Evolutionary conservation across 768 basidiomycete species (phyloP).

Genomic region (Suillus tomentosus): DNA sequence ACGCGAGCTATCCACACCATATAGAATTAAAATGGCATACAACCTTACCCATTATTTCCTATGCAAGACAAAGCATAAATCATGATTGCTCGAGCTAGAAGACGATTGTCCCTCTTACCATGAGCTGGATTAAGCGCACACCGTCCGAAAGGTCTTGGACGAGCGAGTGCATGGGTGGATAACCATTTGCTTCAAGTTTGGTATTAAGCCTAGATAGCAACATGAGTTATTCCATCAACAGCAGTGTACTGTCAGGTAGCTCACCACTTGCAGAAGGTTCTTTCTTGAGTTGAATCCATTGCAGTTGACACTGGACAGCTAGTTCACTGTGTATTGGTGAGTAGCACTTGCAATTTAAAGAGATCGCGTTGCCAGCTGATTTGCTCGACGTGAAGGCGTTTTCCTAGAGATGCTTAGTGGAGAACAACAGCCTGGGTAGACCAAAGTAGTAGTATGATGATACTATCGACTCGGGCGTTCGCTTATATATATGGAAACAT

Average conservation of each 20-base stretch:
- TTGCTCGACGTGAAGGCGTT: not conserved
- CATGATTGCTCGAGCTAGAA: slow-evolving; percentile 11
- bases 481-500: slow-evolving; percentile 10
- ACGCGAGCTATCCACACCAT: not conserved
- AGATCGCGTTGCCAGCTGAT: not conserved
- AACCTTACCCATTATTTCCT: slow-evolving; percentile 94
- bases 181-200: slow-evolving; percentile 82
- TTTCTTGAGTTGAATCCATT: slow-evolving; percentile 55
- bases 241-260: slow-evolving; percentile 5
- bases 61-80: slow-evolving; percentile 12
- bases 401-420: not conserved
- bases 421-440: too few relatives aligned
- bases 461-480: not conserved
- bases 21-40: slow-evolving; percentile 8
- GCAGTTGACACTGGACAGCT: slow-evolving; percentile 2
- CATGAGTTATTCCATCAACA: slow-evolving; percentile 9
- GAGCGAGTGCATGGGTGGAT: slow-evolving; percentile 87
- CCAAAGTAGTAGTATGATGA: not conserved
- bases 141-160: slow-evolving; percentile 93
- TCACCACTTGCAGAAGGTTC: slow-evolving; percentile 93
- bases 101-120: slow-evolving; percentile 50
- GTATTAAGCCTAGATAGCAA: slow-evolving; percentile 82
- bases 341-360: not conserved
- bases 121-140: slow-evolving; percentile 91
- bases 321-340: not conserved